Evolutionary conservation across 2,329 filamentous ascomycete genomes (phyloP).

Genomic region (Dactylella cylindrospora): DNA sequence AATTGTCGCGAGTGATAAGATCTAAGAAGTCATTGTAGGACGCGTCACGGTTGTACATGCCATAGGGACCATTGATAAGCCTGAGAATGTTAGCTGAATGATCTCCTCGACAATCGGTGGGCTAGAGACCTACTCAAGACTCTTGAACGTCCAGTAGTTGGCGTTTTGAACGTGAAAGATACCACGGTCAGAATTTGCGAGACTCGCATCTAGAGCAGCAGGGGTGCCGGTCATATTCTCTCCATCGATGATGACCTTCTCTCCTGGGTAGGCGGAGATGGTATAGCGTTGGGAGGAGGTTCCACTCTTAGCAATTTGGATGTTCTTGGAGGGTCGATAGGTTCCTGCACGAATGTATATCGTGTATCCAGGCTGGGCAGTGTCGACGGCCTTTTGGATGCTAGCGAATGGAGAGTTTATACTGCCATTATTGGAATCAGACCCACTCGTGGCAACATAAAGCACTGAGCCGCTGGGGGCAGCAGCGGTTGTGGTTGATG

Average conservation of each 20-base stretch:
- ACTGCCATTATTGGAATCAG: conserved; percentile 52
- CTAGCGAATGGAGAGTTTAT: conserved; percentile 54
- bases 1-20: conserved; percentile 53
- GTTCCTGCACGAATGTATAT: conserved; percentile 56
- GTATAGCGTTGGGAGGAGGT: conserved; percentile 54
- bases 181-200: conserved; percentile 55
- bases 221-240: conserved; percentile 54
- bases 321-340: conserved; percentile 56
- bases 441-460: conserved; percentile 56
- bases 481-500: conserved; percentile 13
- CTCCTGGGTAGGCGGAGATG: conserved; percentile 54
- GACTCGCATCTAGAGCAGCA: conserved; percentile 52
- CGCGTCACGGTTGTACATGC: conserved; percentile 51
- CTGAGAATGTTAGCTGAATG: neutral
- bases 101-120: neutral
- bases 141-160: conserved; percentile 56
- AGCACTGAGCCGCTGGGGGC: conserved; percentile 51
- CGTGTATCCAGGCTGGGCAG: conserved; percentile 55
- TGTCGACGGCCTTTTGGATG: conserved; percentile 56
- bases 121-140: conserved; percentile 48
- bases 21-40: conserved; percentile 52
- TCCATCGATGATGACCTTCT: conserved; percentile 57
- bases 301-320: conserved; percentile 56
- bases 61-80: conserved; percentile 53
- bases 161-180: conserved; percentile 56